phyloP scores from a whole-genome alignment of 257 asterid genomes.

The Nicotiana attenuata region DNA sequence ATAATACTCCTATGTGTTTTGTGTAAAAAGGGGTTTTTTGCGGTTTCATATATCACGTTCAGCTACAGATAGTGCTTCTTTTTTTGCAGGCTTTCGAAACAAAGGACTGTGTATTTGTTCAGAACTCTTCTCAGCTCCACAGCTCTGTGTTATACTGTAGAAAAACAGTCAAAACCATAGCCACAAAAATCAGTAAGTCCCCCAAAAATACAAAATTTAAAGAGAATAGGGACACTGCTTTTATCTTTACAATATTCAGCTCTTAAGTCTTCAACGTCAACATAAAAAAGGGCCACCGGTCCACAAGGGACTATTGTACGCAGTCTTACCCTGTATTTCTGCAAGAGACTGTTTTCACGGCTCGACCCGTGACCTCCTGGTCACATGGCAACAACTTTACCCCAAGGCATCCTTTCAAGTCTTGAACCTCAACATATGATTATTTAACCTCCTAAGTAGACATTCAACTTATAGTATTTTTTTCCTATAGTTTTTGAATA shows the following conservation, averaged over 20 bases:
- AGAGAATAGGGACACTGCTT: background rate
- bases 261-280: background rate
- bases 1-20: too few relatives aligned
- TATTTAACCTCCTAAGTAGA: background rate
- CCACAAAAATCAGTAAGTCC: background rate
- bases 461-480: background rate
- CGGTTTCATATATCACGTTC: constrained; percentile 35
- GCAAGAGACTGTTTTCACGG: too few relatives aligned
- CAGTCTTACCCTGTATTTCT: too few relatives aligned
- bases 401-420: too few relatives aligned
- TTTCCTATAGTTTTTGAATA: too few relatives aligned
- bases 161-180: background rate
- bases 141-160: constrained; percentile 32
- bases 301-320: too few relatives aligned
- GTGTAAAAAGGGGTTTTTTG: constrained; percentile 14
- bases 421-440: background rate
- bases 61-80: constrained; percentile 22
- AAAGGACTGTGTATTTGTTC: constrained; percentile 33
- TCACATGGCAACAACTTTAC: too few relatives aligned
- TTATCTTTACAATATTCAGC: background rate
- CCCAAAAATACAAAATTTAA: background rate
- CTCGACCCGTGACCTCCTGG: too few relatives aligned
- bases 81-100: constrained; percentile 34
- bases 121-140: constrained; percentile 20
- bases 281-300: too few relatives aligned